phyloP scores from a whole-genome alignment of 768 basidiomycete species.

The Zangia roseola region DNA sequence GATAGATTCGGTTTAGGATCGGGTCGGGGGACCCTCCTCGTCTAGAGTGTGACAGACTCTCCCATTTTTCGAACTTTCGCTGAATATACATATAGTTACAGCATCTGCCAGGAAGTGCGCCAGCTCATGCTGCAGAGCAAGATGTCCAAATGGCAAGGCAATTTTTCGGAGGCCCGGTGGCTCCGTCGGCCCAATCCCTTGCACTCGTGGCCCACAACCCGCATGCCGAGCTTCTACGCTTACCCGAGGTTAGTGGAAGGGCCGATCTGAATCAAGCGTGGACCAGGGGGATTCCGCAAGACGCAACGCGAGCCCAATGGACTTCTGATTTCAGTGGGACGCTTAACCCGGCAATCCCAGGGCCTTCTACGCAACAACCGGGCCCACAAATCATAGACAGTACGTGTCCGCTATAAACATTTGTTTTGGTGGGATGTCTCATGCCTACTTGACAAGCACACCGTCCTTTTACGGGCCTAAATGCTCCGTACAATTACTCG shows the following conservation, averaged over 20 bases:
- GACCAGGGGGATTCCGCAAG: slow-evolving; percentile 48
- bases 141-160: slow-evolving; percentile 76
- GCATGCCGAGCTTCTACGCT: slow-evolving; percentile 31
- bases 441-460: slow-evolving; percentile 28
- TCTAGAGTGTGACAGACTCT: slow-evolving; percentile 49
- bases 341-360: slow-evolving; percentile 23
- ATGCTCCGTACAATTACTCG: slow-evolving; percentile 36
- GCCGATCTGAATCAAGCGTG: slow-evolving; percentile 51
- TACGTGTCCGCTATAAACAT: slow-evolving; percentile 3
- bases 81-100: slow-evolving; percentile 52
- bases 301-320: slow-evolving; percentile 44
- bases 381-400: slow-evolving; percentile 26
- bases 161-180: slow-evolving; percentile 60
- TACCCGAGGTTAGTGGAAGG: slow-evolving; percentile 22
- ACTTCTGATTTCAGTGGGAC: slow-evolving; percentile 50
- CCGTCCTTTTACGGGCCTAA: slow-evolving; percentile 37
- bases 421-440: neutral
- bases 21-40: slow-evolving; percentile 69
- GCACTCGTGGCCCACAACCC: slow-evolving; percentile 31
- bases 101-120: slow-evolving; percentile 63
- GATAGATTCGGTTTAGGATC: slow-evolving; percentile 49
- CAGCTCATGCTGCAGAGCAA: slow-evolving; percentile 51
- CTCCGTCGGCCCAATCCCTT: slow-evolving; percentile 35
- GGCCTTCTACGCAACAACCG: slow-evolving; percentile 34
- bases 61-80: neutral